Percentiles rank a stretch among this genome's conserved stretches.
These are phyloP conservation scores for Gnaphalium uliginosum DNA, from an alignment of 129 eudicot species.

Conservation along the genomic window DNA sequence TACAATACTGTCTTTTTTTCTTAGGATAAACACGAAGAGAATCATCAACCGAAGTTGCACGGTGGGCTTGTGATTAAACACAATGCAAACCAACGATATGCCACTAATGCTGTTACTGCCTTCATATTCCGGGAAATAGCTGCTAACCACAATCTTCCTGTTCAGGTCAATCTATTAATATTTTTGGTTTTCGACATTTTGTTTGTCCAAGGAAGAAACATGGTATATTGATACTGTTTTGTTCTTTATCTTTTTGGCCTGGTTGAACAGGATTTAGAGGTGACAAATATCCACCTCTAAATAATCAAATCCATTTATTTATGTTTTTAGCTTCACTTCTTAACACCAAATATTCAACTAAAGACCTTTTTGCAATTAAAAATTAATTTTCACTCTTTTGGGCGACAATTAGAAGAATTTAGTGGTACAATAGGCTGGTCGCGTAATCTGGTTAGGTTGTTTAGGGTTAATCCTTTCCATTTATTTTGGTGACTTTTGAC, in stretches of 20 bases:
- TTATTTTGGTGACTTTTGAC: neutral
- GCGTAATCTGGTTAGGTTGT: neutral
- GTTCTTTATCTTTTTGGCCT: neutral
- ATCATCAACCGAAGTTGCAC: constrained; percentile 95
- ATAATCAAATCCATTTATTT: neutral
- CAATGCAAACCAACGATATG: constrained; percentile 96
- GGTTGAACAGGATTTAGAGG: neutral
- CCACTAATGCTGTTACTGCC: constrained; percentile 91
- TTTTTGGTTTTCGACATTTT: constrained; percentile 6
- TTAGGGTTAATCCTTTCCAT: neutral
- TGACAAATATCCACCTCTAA: neutral
- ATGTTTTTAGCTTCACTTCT: neutral
- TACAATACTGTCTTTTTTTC: constrained; percentile 20
- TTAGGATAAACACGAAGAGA: constrained; percentile 97
- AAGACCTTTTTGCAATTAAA: neutral
- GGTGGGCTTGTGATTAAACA: constrained; percentile 93
- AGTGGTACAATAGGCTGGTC: neutral
- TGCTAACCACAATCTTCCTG: constrained; percentile 73
- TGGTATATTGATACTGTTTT: neutral
- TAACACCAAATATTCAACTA: neutral
- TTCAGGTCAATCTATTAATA: constrained; percentile 56
- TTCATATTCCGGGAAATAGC: constrained; percentile 92
- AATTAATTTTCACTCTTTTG: neutral
- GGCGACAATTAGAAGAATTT: neutral
- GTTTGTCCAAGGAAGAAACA: neutral